Evolutionary conservation across 805 yeast species (phyloP), one percentile per base, ranked within the genome.

Genomic region (Metschnikowia continentalis): DNA sequence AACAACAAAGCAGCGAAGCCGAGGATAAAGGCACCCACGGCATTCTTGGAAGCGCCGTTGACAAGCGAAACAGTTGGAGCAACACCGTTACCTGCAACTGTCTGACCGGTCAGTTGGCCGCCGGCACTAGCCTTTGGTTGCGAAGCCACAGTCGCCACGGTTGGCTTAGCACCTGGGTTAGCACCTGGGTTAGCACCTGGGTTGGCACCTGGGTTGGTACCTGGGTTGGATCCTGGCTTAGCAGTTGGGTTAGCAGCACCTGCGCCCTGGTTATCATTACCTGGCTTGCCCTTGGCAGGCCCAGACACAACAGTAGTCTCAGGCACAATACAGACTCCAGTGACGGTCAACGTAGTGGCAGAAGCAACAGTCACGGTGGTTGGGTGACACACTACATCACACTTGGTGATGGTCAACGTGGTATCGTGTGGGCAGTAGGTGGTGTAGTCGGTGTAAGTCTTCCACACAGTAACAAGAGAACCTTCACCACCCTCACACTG

Each of bases 351-450:
- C 43, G 72, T 67, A 48, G 59, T 54, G 17, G 70, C 61, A 40
- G n/a, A 8, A 10, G 36, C 19, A 6, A 50, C 60, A 19, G 66
- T 53, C 51, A 66, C 67, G 36, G 67, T 59, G 52, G 56, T 49
- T 42, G 65, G 62, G 20, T 49, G 54, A 60, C 72, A 68, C 36
- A 52, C 51, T 46, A 59, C 44, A 36, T 59, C 59, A 59, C 73
- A 69, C 39, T 63, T 65, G 51, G 68, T 68, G 49, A 69, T 49
- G 50, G 67, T 63, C 46, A 69, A 41, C 36, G 65, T 62, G 51
- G 73, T 69, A 37, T 63, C 48, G 38, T 52, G 56, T 52, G 73
- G 72, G 55, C 73, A 69, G 65, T 63, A 67, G 55, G 72, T 69
- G 55, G 64, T 57, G 63, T 56, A 69, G 52, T 58, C 70, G 49